phyloP scores from a whole-genome alignment of 176 grass and related monocot genomes.

The Avena insularis region DNA sequence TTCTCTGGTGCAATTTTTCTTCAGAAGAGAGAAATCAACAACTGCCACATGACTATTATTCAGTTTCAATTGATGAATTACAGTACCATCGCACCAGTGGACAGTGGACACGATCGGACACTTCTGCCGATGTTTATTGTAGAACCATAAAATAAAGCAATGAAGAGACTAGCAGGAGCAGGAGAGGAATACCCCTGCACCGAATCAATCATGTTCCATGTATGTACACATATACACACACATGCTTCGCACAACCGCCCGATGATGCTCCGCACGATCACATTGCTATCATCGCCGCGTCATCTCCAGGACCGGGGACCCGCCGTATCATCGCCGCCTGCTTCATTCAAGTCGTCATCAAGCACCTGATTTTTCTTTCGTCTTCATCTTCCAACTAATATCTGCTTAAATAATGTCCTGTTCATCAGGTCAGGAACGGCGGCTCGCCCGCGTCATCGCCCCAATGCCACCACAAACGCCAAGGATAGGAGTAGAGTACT shows the following conservation, averaged over 20 bases:
- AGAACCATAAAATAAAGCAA: slow-evolving; percentile 25
- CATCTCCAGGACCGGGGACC: not conserved
- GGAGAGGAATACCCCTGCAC: slow-evolving; percentile 20
- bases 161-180: slow-evolving; percentile 42
- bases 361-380: slow-evolving; percentile 4
- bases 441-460: slow-evolving; percentile 57
- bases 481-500: not conserved
- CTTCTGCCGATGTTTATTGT: not conserved
- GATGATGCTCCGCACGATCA: not conserved
- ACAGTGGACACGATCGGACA: no score
- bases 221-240: slow-evolving; percentile 6
- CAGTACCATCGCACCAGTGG: no score
- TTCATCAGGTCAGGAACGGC: slow-evolving; percentile 25
- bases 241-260: not conserved
- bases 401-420: not conserved
- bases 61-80: not conserved
- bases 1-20: not conserved
- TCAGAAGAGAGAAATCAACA: not conserved
- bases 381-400: not conserved
- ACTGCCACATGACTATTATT: not conserved
- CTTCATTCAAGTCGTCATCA: not conserved
- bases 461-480: not conserved
- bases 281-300: not conserved
- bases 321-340: slow-evolving; percentile 72
- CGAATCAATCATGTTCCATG: slow-evolving; percentile 41